phyloP scores from a whole-genome alignment of 768 basidiomycete genomes.

The Auricularia cornea region DNA sequence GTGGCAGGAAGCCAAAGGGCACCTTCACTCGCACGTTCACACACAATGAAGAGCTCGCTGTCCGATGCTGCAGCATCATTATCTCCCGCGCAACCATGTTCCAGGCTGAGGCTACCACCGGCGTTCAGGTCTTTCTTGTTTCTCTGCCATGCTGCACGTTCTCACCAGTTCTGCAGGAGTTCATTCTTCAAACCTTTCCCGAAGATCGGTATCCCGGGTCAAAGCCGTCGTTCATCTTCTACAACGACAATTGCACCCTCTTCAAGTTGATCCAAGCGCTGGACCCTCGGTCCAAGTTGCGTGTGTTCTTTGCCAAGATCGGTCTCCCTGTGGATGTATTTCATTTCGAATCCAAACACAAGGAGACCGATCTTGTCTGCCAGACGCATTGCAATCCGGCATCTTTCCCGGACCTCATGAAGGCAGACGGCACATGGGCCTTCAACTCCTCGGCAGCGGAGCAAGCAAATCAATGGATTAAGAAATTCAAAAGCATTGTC shows the following conservation, averaged over 20 bases:
- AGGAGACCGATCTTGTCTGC: constrained; percentile 15
- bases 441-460: constrained; percentile 30
- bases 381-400: constrained; percentile 23
- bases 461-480: constrained; percentile 28
- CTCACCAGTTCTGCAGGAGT: not conserved
- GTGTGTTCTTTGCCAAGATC: constrained; percentile 11
- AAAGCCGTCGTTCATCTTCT: constrained; percentile 12
- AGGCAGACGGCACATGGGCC: constrained; percentile 14
- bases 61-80: constrained; percentile 17
- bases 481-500: constrained; percentile 18
- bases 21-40: constrained; percentile 1
- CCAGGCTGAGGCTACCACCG: constrained; percentile 14
- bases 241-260: constrained; percentile 17
- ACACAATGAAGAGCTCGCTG: constrained; percentile 22
- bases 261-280: constrained; percentile 9
- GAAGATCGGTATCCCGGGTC: not conserved
- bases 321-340: constrained; percentile 20
- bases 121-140: constrained; percentile 2
- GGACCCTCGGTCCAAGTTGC: not conserved
- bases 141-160: not conserved
- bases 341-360: constrained; percentile 16
- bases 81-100: constrained; percentile 17
- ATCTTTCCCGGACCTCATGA: constrained; percentile 17
- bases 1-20: not conserved
- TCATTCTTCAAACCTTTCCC: not conserved